These are phyloP conservation scores for Endotrypanum monterogeii DNA, from an alignment of 208 protist genomes.

Conservation along the genomic window DNA sequence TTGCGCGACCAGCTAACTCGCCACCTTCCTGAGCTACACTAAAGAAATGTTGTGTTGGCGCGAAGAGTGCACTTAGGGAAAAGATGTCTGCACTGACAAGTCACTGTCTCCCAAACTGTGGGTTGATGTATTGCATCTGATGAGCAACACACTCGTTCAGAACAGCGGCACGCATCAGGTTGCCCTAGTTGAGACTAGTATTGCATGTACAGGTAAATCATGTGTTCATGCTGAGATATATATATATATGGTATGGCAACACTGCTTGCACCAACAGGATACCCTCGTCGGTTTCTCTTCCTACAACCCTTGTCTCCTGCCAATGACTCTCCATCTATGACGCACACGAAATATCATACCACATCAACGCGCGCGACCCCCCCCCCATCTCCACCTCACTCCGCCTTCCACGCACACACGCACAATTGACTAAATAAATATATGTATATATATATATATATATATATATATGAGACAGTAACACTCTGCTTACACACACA, in stretches of 20 bases:
- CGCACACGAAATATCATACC: neutral
- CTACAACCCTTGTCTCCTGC: neutral
- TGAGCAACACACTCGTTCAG: neutral
- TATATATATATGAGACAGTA: no score
- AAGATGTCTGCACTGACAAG: neutral
- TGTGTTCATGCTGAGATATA: neutral
- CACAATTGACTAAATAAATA: neutral
- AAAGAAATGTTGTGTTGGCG: neutral
- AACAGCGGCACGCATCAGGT: neutral
- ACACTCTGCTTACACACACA: neutral
- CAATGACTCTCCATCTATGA: neutral
- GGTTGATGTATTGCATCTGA: neutral
- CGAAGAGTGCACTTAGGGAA: neutral
- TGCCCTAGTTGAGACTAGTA: no score
- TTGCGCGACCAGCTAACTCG: no score
- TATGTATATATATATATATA: neutral
- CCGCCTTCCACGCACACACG: neutral
- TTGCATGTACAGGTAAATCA: neutral
- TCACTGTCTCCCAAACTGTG: neutral
- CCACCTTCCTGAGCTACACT: neutral
- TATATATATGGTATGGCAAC: no score
- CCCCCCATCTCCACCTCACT: neutral
- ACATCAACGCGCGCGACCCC: no score
- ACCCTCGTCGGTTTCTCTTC: neutral
- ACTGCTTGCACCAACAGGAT: neutral